Evolutionary conservation across 441 rosid species (phyloP), one percentile per base, ranked within the genome.

Genomic region (Populus tomentosa): DNA sequence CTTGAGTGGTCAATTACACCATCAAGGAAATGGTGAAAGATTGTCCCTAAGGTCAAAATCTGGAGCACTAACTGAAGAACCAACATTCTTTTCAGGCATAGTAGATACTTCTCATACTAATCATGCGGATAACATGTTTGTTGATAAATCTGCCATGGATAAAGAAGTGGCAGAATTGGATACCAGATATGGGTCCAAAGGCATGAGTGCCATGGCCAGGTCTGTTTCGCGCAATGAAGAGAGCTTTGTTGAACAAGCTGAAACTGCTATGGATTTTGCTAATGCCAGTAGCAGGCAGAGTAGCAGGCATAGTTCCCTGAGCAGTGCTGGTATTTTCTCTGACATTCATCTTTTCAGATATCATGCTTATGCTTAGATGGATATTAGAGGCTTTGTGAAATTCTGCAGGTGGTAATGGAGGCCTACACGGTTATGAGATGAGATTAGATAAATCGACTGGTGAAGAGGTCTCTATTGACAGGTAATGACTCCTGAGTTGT

Each of bases 261-360:
- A 61, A 61, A 61, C 65, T 23, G 26, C 28, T 21, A 23, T 61
- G 65, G 65, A 21, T 61, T 10, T 21, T 61, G 65, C 4, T 21
- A 61, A 21, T 61, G 26, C 67, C 77, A 80, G 24, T 68, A 61
- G 75, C 84, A 66, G 32, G 80, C 66, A 21, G 83, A 82, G 80
- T 67, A 56, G 75, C 84, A 64, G 30, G 81, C 64, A 63, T 80
- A 61, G 64, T 23, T 61, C 65, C 23, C 65, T 61, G 24, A 61
- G 65, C 13, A 61, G 65, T 61, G 65, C 65, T n/a, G 65, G 65
- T 61, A 61, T 8, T 61, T 21, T 61, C 65, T 61, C 65, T 21
- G 26, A 21, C 65, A 21, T 21, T 33, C 78, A 75, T 56, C 65
- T 61, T 8, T 10, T 61, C 28, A 61, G 65, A 21, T 61, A 61